Base-by-base conservation (phyloP, 768 basidiomycete genomes). In the Cyclocybe aegerita region DNA sequence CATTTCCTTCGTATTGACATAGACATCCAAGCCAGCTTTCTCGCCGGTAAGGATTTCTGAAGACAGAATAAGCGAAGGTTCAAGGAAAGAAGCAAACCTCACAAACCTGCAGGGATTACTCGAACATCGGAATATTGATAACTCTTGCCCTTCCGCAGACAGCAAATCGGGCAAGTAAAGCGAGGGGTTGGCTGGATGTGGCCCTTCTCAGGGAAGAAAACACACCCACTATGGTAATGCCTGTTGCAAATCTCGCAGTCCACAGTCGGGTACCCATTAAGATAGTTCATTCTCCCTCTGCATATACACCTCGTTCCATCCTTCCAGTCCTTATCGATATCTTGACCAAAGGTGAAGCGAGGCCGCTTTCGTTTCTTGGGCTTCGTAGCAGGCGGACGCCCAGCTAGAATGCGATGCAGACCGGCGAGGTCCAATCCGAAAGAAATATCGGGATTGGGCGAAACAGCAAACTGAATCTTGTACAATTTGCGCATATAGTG, bases 401-500 rank as follows among this genome's bases (percentile, higher is more conserved):
- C 81, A 12, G 90, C 90, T 30, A 92, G 77, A 48, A 90, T 83
- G 7, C 90, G 85, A 67, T 93, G 90, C 41, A 93, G 67, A 7
- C 88, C 86, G 35, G 90, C 88, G 15, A 92, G 78, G 64, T 93
- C 88, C 23, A 93, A 73, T 11, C 90, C 90, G 58, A 84, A 93
- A 1, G 89, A 90, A 1, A 88, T 80, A 42, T 90, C 89, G 1
- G 83, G 86, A 52, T 81, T 88, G 2, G 89, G 87, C 0, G 88
- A 88, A 8, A 93, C 86, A n/a, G 86, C 85, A 61, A 93, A 92
- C 67, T 92, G 90, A 46, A 93, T 88, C 70, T 85, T 87, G 75
- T 85, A 93, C 11, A 93, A 71, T 70, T 93, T 93, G 57, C 90
- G 85, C 89, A 93, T 91, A 65, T 86, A 93, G 65, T 93, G 91